These are phyloP conservation scores for Torulaspora globosa DNA, from an alignment of 1,139 yeast genomes.

Conservation along the genomic window DNA sequence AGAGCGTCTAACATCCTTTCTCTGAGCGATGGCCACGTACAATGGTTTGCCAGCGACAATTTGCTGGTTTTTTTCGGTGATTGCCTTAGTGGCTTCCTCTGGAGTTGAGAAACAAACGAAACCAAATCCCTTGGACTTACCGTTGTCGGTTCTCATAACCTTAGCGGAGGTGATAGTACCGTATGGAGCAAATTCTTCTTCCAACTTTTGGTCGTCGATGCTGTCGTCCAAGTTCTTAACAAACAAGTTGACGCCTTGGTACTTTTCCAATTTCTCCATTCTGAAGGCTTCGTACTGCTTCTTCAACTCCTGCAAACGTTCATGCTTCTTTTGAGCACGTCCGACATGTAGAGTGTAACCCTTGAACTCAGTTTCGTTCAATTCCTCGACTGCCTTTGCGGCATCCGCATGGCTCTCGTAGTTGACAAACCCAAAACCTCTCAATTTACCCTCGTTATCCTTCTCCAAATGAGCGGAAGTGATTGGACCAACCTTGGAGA, in stretches of 20 bases:
- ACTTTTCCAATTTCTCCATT: conserved; percentile 87
- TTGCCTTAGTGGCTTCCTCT: conserved; percentile 98
- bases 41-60: conserved; percentile 94
- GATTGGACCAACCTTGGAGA: conserved; percentile 70
- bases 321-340: conserved; percentile 98
- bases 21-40: conserved; percentile 98
- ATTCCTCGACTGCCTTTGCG: conserved; percentile 82
- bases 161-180: conserved; percentile 96
- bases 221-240: conserved; percentile 94
- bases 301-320: conserved; percentile 94
- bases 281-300: conserved; percentile 92
- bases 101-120: conserved; percentile 97
- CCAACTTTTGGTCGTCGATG: conserved; percentile 84
- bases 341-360: conserved; percentile 91
- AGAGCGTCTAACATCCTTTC: conserved; percentile 96
- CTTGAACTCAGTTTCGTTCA: conserved; percentile 80
- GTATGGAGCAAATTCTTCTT: conserved; percentile 88
- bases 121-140: conserved; percentile 97
- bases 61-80: conserved; percentile 97
- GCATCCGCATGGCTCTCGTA: conserved; percentile 85
- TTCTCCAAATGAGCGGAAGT: conserved; percentile 81
- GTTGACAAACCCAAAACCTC: conserved; percentile 96
- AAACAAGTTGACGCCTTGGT: conserved; percentile 96
- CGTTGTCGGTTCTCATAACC: conserved; percentile 92
- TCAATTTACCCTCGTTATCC: conserved; percentile 85